Evolutionary conservation across 495 filamentous ascomycete species (phyloP).

Genomic region (Penicillium angulare): DNA sequence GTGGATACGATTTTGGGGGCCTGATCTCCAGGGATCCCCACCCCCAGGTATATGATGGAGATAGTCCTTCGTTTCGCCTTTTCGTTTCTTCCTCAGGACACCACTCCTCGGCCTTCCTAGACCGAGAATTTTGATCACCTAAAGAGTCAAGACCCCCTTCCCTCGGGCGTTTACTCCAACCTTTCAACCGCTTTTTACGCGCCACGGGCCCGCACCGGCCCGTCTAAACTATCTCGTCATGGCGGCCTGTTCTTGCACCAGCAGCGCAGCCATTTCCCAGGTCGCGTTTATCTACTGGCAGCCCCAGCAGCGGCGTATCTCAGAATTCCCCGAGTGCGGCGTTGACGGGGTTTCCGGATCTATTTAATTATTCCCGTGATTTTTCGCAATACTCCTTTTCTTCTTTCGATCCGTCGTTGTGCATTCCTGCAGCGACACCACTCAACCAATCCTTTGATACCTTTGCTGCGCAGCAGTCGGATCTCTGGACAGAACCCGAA

Average conservation of each 20-base stretch:
- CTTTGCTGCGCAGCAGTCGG: conserved; percentile 20
- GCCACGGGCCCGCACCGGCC: conserved; percentile 31
- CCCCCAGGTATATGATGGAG: conserved; percentile 13
- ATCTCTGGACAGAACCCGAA: conserved; percentile 25
- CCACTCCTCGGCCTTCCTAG: conserved; percentile 15
- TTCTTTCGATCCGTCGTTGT: conserved; percentile 16
- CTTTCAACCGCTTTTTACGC: conserved; percentile 2
- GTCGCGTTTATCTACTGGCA: conserved; percentile 19
- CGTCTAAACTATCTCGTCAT: conserved; percentile 28
- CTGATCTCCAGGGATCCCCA: conserved; percentile 1
- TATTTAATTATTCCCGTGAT: conserved; percentile 13
- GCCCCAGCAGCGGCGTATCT: conserved; percentile 11
- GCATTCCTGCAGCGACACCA: conserved; percentile 15
- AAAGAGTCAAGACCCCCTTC: too few relatives aligned
- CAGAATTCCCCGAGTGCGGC: conserved; percentile 16
- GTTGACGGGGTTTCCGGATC: conserved; percentile 9
- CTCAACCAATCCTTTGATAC: conserved; percentile 20
- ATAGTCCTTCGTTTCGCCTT: neutral
- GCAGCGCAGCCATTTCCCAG: conserved; percentile 22
- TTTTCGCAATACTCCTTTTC: conserved; percentile 11
- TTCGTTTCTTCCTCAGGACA: conserved; percentile 27
- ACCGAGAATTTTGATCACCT: conserved; percentile 10
- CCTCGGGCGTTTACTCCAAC: neutral
- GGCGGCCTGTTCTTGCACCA: conserved; percentile 20
- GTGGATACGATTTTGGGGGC: conserved; percentile 6